Base-by-base conservation (phyloP, 805 yeast genomes). In the Suhomyces canberraensis region DNA sequence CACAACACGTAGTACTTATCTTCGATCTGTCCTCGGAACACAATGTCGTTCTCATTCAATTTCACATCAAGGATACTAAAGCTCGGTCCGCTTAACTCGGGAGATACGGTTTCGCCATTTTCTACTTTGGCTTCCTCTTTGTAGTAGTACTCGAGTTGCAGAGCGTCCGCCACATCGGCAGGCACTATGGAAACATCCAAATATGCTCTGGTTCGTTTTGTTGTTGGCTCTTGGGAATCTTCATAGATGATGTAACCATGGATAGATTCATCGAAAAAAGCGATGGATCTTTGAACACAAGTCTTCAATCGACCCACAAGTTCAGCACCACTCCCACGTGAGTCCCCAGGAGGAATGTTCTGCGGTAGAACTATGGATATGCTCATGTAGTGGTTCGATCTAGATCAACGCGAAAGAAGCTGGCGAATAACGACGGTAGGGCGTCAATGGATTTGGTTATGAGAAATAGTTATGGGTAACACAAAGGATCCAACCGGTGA, bases 251-350 rank as follows among this genome's bases (percentile, higher is more conserved):
- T 35, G 39, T 52, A 64, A 1, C 64, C 68, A 9, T 39, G 34
- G 20, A 61, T 44, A 3, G 43, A 30, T 36, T 64, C 70, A 35
- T 62, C 67, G 40, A 54, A 60, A 36, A 61, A 64, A 15, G 57
- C 47, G 15, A 58, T 38, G n/a, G 25, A 27, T 29, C 60, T 41
- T 14, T 25, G 27, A 4, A 11, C 3, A 13, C 17, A 6, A 11
- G 21, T 2, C 4, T 16, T 11, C 4, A 31, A 9, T 21, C 21
- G 33, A 11, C n/a, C 33, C 3, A 30, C 25, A 13, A 20, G 25
- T 19, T 13, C 22, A 9, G 13, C 16, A 11, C 25, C 33, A 16
- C 17, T 15, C 8, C 19, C 11, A 6, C 14, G 17, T 11, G 13
- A 8, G 3, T 20, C 27, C n/a, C 14, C 25, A 14, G 33, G 14